A percentile compares a stretch with the other conserved stretches of the same genome.
These are phyloP conservation scores for Desmodesmus armatus DNA, from an alignment of 139 green algal species.

Conservation along the genomic window DNA sequence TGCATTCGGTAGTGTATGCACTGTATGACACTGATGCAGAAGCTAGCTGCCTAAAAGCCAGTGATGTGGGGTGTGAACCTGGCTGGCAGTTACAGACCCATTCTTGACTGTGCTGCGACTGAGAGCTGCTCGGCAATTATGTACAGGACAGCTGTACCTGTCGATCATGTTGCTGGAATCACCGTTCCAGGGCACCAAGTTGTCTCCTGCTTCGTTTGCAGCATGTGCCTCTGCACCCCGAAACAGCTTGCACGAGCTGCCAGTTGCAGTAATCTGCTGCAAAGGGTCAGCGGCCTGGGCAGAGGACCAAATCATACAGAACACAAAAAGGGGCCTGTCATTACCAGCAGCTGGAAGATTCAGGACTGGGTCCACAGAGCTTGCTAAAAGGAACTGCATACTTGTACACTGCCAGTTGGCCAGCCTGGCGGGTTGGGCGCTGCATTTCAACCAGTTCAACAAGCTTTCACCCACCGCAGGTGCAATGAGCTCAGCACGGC, in stretches of 20 bases:
- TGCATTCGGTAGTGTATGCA: not conserved
- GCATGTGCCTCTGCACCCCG: constrained; percentile 63
- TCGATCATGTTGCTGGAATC: constrained; percentile 73
- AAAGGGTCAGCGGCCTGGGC: constrained; percentile 70
- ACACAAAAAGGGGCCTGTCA: not conserved
- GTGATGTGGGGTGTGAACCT: not conserved
- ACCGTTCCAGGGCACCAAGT: constrained; percentile 79
- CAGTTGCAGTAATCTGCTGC: constrained; percentile 74
- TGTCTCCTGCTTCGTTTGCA: constrained; percentile 60
- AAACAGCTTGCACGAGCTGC: constrained; percentile 61
- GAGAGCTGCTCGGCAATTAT: too few relatives aligned
- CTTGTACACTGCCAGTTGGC: too few relatives aligned
- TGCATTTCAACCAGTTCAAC: too few relatives aligned
- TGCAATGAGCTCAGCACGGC: constrained; percentile 20
- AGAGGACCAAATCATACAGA: not conserved
- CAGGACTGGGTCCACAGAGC: too few relatives aligned
- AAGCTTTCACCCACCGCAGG: constrained; percentile 8
- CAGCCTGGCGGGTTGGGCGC: too few relatives aligned
- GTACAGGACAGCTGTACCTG: constrained; percentile 46
- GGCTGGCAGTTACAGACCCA: too few relatives aligned
- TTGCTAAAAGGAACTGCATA: too few relatives aligned
- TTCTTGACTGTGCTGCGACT: too few relatives aligned
- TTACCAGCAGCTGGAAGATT: not conserved
- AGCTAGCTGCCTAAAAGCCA: not conserved
- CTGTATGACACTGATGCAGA: not conserved